Base-by-base conservation (phyloP, 371 early-diverging fungal species). In the Mortierella polycephala region DNA sequence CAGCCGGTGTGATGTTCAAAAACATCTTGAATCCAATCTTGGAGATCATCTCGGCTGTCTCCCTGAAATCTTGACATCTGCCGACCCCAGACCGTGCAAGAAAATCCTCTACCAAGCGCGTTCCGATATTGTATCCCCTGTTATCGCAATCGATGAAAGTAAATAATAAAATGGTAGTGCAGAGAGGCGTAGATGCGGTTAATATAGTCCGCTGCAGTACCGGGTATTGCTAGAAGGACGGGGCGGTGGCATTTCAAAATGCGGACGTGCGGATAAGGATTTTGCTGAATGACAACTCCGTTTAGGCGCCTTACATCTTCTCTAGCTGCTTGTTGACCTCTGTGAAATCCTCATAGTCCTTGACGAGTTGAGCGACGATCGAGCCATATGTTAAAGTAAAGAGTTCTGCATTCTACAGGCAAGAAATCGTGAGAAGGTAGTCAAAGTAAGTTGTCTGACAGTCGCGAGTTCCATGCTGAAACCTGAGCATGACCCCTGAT, bases 331-430 rank as follows among this genome's bases (percentile, higher is more conserved):
- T 91, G 84, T 99, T 99, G 45, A 98, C 98, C 68, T 95, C 92
- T 50, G 74, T 69, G 62, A 95, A 96, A 83, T 97, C 95, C 67
- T 97, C 96, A 75, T 93, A 94, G 85, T 99, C 99, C 75, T 96
- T 94, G 55, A 96, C 88, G 7, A 99, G 88, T 68, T 98, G 98
- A 39, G 93, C 93, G 1, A 99, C 99, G 21, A 99, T 86, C 5
- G 99, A 95, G 16, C 99, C 99, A 83, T 99, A 99, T 56, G 99
- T 99, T 62, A 99, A 85, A 5, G 94, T 93, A 72, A 99, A 99
- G n/a, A 99, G 92, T 82, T 99, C 99, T 5, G 94, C 95, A 75
- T 93, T 97, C 90, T 91, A 82, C n/a, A 37, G 9, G 23, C 7
- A 10, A 20, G 44, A 5, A 39, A 14, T 14, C 30, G 11, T 30